Conservation (phyloP, 345 rosid species). For the Streptanthus diversifolius region DNA sequence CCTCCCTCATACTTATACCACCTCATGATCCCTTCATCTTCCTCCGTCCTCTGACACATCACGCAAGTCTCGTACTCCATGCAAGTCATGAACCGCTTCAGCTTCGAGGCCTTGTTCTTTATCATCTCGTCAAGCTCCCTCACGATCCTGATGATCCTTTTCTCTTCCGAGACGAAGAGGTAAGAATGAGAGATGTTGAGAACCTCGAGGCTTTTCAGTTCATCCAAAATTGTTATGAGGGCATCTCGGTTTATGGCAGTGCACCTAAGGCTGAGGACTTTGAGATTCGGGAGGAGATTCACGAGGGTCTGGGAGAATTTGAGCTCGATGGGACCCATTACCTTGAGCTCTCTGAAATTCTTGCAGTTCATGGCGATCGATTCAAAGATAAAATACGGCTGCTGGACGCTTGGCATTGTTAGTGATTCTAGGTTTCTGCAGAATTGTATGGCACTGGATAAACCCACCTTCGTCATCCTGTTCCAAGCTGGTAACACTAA, state of each 20-base stretch:
- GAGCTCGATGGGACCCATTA: slow-evolving; percentile 55
- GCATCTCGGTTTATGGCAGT: slow-evolving; percentile 42
- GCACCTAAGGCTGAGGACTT: slow-evolving; percentile 64
- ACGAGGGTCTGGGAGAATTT: slow-evolving; percentile 36
- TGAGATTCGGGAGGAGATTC: slow-evolving; percentile 37
- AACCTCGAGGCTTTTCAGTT: slow-evolving; percentile 47
- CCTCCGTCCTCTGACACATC: slow-evolving; percentile 58
- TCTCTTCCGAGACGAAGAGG: slow-evolving; percentile 34
- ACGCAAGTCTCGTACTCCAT: slow-evolving; percentile 43
- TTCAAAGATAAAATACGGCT: slow-evolving; percentile 42
- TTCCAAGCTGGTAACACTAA: slow-evolving; percentile 78
- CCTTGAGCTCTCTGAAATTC: slow-evolving; percentile 42
- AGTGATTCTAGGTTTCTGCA: slow-evolving; percentile 65
- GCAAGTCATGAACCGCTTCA: slow-evolving; percentile 58
- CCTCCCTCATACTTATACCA: slow-evolving; percentile 75
- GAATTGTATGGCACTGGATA: slow-evolving; percentile 46
- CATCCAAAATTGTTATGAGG: slow-evolving; percentile 45
- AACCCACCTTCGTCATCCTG: slow-evolving; percentile 43
- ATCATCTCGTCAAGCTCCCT: slow-evolving; percentile 46
- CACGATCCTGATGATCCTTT: slow-evolving; percentile 32
- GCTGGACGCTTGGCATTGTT: slow-evolving; percentile 63
- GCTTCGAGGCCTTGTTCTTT: slow-evolving; percentile 46
- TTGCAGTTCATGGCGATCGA: slow-evolving; percentile 49
- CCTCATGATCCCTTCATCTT: slow-evolving; percentile 59
- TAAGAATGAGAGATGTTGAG: slow-evolving; percentile 74